Conservation (phyloP, 306 rosid genomes). For the Oxytropis ochrocephala region DNA sequence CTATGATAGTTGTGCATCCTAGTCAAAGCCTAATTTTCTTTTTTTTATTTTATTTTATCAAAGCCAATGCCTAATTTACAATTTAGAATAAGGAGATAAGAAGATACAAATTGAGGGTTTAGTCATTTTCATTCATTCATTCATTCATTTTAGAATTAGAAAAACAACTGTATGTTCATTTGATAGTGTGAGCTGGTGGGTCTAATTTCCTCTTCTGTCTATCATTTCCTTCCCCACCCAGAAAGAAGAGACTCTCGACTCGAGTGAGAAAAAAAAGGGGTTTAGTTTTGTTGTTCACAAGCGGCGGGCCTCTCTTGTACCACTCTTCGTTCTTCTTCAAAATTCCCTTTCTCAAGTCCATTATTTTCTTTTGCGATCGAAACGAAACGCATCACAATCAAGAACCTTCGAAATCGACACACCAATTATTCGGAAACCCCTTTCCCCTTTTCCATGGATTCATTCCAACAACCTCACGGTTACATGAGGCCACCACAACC, state of each 20-base stretch:
- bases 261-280: neutral
- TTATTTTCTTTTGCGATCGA: neutral
- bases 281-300: neutral
- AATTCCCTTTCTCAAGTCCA: neutral
- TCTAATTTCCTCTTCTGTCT: neutral
- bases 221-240: neutral
- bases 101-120: no score
- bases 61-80: no score
- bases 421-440: neutral
- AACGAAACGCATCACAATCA: constrained; percentile 10
- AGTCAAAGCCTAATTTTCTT: no score
- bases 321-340: neutral
- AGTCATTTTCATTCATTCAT: no score
- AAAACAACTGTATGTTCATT: no score
- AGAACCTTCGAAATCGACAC: neutral
- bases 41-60: no score
- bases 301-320: constrained; percentile 16
- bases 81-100: no score
- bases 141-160: no score
- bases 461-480: constrained; percentile 59
- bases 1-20: no score
- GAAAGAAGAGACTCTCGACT: neutral
- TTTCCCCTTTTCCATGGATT: constrained; percentile 38
- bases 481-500: constrained; percentile 51
- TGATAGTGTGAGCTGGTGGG: neutral